Evolutionary conservation across 768 basidiomycete genomes (phyloP), one percentile per base, ranked within the genome.

Genomic region (Calocybe indica): DNA sequence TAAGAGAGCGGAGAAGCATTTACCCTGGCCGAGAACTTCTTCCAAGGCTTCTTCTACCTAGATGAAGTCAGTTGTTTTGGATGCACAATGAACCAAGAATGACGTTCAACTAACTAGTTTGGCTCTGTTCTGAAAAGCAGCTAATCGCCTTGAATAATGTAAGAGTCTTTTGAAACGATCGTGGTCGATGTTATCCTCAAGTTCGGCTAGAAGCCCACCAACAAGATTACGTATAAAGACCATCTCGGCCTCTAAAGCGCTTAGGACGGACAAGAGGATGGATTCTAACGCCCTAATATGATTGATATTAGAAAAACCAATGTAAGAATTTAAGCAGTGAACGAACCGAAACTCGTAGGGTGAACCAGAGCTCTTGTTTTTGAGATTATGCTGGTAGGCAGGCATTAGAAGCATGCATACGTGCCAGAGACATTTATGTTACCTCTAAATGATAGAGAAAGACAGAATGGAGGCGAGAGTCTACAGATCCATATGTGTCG

Each of bases 201-300:
- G 77, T 64, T 95, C 94, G 12, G 89, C 89, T 30, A 98, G 72
- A 7, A 98, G 72, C 3, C 91, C 88, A 45, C 89, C 88, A 44
- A 97, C 88, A 34, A 96, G 81, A 52, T 88, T 86, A 32, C 94
- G 83, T 44, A 92, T 90, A 60, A 94, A 94, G 10, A 86, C 86
- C 88, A 97, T 88, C 68, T 98, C 95, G 31, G 92, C 92, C 68
- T 97, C 95, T 15, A 98, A 73, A 5, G 95, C 93, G 54, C 88
- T 89, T 48, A 94, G 69, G 7, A 95, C 91, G 36, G 92, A 95
- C 37, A 95, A 78, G 37, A 98, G 73, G 48, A 96, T 84, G 1
- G 93, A 94, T 57, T 98, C 95, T 35, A 97, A 74, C 2, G 95
- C 95, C 46, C 94, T 93, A 60, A n/a, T 35, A 47, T 39, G 50